A percentile compares a stretch with the other conserved stretches of the same genome.
Evolutionary conservation across 331 rosid species (phyloP).

Genomic region (Spiraea crenata): DNA sequence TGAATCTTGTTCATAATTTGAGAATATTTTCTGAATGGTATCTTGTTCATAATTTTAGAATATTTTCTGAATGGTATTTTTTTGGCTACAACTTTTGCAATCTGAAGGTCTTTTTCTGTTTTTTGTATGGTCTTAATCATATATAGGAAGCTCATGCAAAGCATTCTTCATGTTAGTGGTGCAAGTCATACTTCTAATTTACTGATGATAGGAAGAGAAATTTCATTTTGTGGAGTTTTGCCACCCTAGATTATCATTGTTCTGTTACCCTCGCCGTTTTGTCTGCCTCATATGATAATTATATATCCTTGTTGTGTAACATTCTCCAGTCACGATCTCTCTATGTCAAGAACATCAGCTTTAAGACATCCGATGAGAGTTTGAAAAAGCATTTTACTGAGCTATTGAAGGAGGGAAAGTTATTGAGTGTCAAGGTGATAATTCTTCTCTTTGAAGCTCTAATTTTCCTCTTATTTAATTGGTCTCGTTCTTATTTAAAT

Average conservation of each 20-base stretch:
- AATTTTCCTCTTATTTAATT: not conserved
- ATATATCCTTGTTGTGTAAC: not conserved
- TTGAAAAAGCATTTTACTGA: conserved; percentile 66
- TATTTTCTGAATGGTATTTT: not conserved
- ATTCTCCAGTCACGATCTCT: conserved; percentile 68
- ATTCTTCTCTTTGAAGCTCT: conserved; percentile 15
- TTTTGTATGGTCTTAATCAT: not conserved
- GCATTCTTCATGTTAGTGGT: not conserved
- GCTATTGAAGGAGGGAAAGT: conserved; percentile 60
- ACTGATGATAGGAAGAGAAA: not conserved
- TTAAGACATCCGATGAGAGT: conserved; percentile 69
- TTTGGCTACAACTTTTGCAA: not conserved
- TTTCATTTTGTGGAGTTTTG: not conserved
- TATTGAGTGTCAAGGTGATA: conserved; percentile 78
- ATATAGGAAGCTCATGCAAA: not conserved
- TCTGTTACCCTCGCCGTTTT: not conserved
- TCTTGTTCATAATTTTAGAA: not conserved
- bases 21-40: not conserved
- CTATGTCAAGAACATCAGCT: conserved; percentile 93
- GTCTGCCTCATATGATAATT: not conserved
- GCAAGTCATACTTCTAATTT: not conserved
- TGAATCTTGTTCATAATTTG: not conserved
- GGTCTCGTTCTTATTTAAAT: conserved; percentile 10
- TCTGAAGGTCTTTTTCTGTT: not conserved
- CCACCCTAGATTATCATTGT: not conserved